Evolutionary conservation across 306 rosid genomes (phyloP).

Genomic region (Vicia sativa): DNA sequence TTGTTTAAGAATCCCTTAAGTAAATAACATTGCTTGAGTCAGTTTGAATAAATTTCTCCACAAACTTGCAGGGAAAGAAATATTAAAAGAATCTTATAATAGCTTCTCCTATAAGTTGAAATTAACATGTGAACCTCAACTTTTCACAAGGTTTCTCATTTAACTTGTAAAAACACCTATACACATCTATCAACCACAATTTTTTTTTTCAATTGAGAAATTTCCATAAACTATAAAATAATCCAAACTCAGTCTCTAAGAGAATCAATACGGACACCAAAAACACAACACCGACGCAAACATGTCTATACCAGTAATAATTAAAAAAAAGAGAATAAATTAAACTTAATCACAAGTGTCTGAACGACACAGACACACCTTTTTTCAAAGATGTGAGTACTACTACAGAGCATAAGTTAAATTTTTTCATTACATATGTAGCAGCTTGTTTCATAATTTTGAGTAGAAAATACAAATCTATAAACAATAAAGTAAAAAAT

Average conservation of each 20-base stretch:
- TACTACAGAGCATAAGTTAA: not conserved
- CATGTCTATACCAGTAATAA: too few relatives aligned
- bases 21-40: constrained; percentile 21
- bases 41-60: not conserved
- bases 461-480: constrained; percentile 28
- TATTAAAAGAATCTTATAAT: not conserved
- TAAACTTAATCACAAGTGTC: too few relatives aligned
- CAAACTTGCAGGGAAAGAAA: not conserved
- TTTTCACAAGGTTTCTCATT: not conserved
- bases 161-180: not conserved
- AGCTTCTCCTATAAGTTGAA: not conserved
- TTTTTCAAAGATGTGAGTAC: too few relatives aligned
- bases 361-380: too few relatives aligned
- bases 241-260: not conserved
- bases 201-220: not conserved
- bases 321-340: too few relatives aligned
- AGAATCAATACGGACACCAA: not conserved
- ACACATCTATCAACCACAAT: not conserved
- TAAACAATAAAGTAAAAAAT: constrained; percentile 12
- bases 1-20: constrained; percentile 27
- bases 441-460: not conserved
- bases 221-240: not conserved
- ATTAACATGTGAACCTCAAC: not conserved
- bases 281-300: too few relatives aligned
- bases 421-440: not conserved